Conservation (phyloP, 257 asterid genomes). For the Voacanga thouarsii region DNA sequence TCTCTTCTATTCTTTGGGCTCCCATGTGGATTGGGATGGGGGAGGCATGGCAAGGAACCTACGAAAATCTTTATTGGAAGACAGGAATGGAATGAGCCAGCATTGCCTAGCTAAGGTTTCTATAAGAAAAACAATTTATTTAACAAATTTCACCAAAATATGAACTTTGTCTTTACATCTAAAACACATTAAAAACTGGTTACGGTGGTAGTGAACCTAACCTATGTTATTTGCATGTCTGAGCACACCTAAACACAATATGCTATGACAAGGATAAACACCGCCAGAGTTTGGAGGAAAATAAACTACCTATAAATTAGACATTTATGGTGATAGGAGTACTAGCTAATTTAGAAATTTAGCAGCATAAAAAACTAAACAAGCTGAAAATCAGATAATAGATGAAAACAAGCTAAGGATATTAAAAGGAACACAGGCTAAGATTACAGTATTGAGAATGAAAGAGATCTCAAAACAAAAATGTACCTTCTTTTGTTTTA, state of each 20-base stretch:
- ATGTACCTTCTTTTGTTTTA: slow-evolving; percentile 71
- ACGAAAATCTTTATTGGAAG: background rate
- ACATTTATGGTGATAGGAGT: too few relatives aligned
- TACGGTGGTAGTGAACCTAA: background rate
- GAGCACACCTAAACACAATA: background rate
- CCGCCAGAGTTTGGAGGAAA: background rate
- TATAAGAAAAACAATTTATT: too few relatives aligned
- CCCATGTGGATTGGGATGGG: background rate
- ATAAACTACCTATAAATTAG: too few relatives aligned
- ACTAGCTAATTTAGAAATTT: background rate
- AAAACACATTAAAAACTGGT: background rate
- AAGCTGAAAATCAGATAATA: background rate
- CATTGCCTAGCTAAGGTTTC: background rate
- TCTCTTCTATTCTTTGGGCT: too few relatives aligned
- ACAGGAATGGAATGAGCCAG: background rate
- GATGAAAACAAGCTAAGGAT: background rate
- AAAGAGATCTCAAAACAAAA: background rate
- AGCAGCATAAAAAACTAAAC: too few relatives aligned
- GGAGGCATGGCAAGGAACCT: background rate
- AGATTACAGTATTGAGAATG: background rate
- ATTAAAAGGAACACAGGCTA: background rate
- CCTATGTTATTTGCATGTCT: too few relatives aligned
- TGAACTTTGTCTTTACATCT: background rate
- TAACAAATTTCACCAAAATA: too few relatives aligned
- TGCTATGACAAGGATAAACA: background rate